Evolutionary conservation across 176 grass and related monocot species (phyloP).

Genomic region (Chloris gayana): DNA sequence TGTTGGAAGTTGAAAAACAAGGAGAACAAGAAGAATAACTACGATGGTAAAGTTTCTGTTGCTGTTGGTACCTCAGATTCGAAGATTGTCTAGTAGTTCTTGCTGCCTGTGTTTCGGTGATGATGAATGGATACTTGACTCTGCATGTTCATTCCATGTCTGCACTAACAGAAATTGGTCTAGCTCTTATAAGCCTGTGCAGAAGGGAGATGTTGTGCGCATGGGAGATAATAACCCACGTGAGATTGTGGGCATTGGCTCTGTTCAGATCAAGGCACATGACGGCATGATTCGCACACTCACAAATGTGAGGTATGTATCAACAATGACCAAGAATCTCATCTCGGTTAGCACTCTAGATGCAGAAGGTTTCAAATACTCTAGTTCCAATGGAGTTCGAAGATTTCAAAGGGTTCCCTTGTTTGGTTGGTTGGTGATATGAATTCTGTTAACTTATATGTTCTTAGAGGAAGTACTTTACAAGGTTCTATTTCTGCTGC

Average conservation of each 20-base stretch:
- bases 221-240: too few relatives aligned
- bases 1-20: too few relatives aligned
- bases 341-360: constrained; percentile 33
- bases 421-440: not conserved
- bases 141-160: too few relatives aligned
- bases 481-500: not conserved
- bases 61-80: too few relatives aligned
- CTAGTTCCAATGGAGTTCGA: not conserved
- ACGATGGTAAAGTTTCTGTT: too few relatives aligned
- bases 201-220: too few relatives aligned
- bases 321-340: constrained; percentile 10
- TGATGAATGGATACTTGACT: too few relatives aligned
- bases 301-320: constrained; percentile 4
- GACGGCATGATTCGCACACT: constrained; percentile 4
- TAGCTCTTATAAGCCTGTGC: too few relatives aligned
- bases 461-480: not conserved
- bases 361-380: not conserved
- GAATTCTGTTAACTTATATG: constrained; percentile 2
- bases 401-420: constrained; percentile 7
- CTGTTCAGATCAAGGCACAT: constrained; percentile 8
- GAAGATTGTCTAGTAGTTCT: too few relatives aligned
- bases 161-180: too few relatives aligned
- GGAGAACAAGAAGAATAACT: too few relatives aligned
- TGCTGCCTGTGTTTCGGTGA: too few relatives aligned
- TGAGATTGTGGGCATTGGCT: constrained; percentile 9